phyloP scores from a whole-genome alignment of 2,329 filamentous ascomycete genomes.

The Cadophora sp. region DNA sequence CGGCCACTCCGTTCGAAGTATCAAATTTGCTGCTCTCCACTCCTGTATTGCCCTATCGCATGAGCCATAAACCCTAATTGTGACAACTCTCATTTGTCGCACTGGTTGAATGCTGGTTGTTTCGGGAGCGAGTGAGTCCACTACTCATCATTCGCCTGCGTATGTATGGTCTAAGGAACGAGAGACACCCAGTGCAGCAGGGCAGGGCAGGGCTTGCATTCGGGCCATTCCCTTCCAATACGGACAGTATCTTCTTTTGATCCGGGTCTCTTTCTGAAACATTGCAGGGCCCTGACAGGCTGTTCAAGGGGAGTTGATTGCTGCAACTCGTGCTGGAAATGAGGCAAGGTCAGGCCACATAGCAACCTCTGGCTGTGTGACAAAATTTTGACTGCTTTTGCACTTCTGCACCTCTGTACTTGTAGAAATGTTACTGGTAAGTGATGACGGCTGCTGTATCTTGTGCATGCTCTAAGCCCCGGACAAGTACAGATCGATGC shows the following conservation, averaged over 20 bases:
- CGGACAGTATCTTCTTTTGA: background rate
- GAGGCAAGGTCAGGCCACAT: constrained; percentile 3
- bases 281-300: constrained; percentile 8
- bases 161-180: constrained; percentile 9
- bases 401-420: constrained; percentile 12
- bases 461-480: constrained; percentile 25
- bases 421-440: background rate
- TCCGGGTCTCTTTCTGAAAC: background rate
- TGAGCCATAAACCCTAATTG: constrained; percentile 7
- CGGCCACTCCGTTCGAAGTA: constrained; percentile 29
- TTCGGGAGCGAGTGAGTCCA: constrained; percentile 6
- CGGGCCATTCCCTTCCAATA: constrained; percentile 1
- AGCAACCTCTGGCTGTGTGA: background rate
- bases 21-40: constrained; percentile 9
- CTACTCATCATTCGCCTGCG: background rate
- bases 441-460: constrained; percentile 19
- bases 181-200: background rate
- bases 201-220: constrained; percentile 4
- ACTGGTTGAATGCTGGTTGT: background rate
- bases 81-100: constrained; percentile 6
- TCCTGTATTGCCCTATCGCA: constrained; percentile 11
- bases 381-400: constrained; percentile 6
- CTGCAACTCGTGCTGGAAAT: background rate
- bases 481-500: background rate
- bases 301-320: background rate